Conservation (phyloP, 768 basidiomycete species). For the Calocybe cyanea region DNA sequence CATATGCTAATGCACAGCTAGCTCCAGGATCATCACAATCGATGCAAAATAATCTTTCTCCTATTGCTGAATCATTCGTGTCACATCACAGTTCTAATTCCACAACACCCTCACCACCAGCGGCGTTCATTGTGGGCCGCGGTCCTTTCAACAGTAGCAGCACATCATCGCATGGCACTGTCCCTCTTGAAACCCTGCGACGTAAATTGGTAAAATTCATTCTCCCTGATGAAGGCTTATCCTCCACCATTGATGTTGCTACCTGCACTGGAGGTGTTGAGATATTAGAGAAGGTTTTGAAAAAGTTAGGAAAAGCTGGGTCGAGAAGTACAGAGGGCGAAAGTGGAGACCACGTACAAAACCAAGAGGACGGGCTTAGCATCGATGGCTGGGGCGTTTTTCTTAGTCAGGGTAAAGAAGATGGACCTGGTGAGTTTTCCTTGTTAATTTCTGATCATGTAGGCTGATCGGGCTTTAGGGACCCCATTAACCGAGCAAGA, state of each 20-base stretch:
- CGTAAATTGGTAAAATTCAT: constrained; percentile 87
- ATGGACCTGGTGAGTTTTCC: constrained; percentile 44
- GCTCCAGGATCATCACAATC: constrained; percentile 30
- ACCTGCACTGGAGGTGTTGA: constrained; percentile 81
- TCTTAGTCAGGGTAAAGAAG: constrained; percentile 55
- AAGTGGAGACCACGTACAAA: constrained; percentile 53
- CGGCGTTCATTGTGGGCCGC: constrained; percentile 52
- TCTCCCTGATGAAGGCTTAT: constrained; percentile 76
- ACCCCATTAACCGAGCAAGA: constrained; percentile 79
- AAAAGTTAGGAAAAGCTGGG: constrained; percentile 77
- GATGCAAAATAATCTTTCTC: constrained; percentile 54
- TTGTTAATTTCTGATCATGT: background rate
- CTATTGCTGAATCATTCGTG: constrained; percentile 65
- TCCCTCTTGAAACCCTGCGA: constrained; percentile 74
- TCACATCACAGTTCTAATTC: constrained; percentile 29
- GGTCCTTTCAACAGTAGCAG: constrained; percentile 52
- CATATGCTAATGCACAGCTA: constrained; percentile 56
- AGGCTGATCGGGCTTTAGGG: constrained; percentile 34
- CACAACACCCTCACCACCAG: constrained; percentile 47
- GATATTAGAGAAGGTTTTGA: constrained; percentile 83
- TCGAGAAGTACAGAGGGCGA: constrained; percentile 39
- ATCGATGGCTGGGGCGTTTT: constrained; percentile 92
- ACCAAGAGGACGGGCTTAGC: constrained; percentile 68
- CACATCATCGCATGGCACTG: constrained; percentile 38
- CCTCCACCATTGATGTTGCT: constrained; percentile 75